Evolutionary conservation across 2,329 filamentous ascomycete genomes (phyloP).

Genomic region (Botrytis elliptica): DNA sequence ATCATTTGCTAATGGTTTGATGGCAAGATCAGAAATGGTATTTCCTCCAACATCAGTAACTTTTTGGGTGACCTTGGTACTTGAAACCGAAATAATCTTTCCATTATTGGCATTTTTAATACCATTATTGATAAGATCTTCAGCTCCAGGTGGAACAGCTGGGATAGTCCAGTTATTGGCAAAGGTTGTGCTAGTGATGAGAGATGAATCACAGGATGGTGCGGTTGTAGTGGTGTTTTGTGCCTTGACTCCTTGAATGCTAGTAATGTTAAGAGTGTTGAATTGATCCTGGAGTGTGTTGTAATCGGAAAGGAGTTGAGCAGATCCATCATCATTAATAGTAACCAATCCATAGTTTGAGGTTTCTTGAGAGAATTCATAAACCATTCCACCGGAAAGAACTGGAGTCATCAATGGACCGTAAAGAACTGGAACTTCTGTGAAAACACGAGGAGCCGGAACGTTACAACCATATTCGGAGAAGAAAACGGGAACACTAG

Average conservation of each 20-base stretch:
- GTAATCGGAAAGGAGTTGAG: conserved; percentile 62
- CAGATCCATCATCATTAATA: conserved; percentile 56
- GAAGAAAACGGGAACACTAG: conserved; percentile 75
- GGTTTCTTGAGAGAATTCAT: conserved; percentile 73
- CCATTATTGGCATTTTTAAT: conserved; percentile 63
- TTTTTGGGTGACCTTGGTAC: conserved; percentile 52
- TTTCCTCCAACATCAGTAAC: conserved; percentile 57
- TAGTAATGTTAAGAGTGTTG: conserved; percentile 67
- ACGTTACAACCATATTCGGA: conserved; percentile 80
- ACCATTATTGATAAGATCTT: conserved; percentile 74
- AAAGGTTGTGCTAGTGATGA: conserved; percentile 70
- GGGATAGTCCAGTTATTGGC: conserved; percentile 78
- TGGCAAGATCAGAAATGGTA: conserved; percentile 61
- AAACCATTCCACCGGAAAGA: conserved; percentile 76
- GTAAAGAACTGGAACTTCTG: conserved; percentile 73
- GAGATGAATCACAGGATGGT: conserved; percentile 61
- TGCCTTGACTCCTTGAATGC: conserved; percentile 63
- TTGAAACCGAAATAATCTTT: conserved; percentile 60
- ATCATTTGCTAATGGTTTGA: conserved; percentile 52
- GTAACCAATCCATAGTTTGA: conserved; percentile 66
- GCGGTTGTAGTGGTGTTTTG: conserved; percentile 53
- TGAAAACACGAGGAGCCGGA: conserved; percentile 68
- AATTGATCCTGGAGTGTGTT: conserved; percentile 75
- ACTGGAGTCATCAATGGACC: conserved; percentile 64
- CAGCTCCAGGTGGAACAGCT: conserved; percentile 62